Percentiles rank a stretch among this genome's conserved stretches.
Conservation (phyloP, 2,329 filamentous ascomycete genomes). For the Phyllosticta paracitricarpa region DNA sequence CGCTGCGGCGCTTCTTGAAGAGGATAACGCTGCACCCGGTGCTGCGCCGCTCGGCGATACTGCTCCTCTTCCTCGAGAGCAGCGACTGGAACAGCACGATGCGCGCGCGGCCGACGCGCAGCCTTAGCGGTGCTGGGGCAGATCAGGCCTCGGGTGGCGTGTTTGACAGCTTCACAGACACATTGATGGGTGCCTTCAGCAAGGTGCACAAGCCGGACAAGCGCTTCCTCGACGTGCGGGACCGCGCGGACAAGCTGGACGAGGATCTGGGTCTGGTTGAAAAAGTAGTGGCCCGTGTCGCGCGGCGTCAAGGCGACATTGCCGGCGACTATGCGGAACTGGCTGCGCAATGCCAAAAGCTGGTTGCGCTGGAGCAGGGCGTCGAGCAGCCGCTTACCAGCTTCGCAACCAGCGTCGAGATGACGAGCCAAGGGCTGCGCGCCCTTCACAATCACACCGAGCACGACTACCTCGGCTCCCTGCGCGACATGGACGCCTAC, state of each 20-base stretch:
- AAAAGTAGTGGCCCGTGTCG: conserved; percentile 88
- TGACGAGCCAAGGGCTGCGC: conserved; percentile 68
- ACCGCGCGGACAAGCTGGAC: conserved; percentile 81
- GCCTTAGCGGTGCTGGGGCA: conserved; percentile 30
- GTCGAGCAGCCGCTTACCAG: conserved; percentile 73
- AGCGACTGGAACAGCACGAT: conserved; percentile 96
- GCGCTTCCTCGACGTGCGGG: conserved; percentile 86
- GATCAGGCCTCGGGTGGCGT: conserved; percentile 53
- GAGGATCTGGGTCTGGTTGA: conserved; percentile 89
- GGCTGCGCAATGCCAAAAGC: conserved; percentile 87
- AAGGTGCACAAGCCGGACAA: conserved; percentile 94
- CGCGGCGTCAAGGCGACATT: conserved; percentile 75
- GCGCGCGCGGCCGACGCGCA: conserved; percentile 63
- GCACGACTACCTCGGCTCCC: conserved; percentile 84
- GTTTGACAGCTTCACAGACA: conserved; percentile 92
- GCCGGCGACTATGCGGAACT: conserved; percentile 83
- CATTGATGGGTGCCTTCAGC: conserved; percentile 92
- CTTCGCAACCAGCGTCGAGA: conserved; percentile 78
- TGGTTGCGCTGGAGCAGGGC: conserved; percentile 79
- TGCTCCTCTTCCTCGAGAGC: conserved; percentile 86
- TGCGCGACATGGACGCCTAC: conserved; percentile 94
- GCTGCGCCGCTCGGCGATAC: conserved; percentile 68
- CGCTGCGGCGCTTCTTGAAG: conserved; percentile 80
- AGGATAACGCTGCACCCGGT: conserved; percentile 82
- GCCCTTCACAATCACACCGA: conserved; percentile 84